Base-by-base conservation (phyloP, 75 land plant genomes). In the Pinus taeda region DNA sequence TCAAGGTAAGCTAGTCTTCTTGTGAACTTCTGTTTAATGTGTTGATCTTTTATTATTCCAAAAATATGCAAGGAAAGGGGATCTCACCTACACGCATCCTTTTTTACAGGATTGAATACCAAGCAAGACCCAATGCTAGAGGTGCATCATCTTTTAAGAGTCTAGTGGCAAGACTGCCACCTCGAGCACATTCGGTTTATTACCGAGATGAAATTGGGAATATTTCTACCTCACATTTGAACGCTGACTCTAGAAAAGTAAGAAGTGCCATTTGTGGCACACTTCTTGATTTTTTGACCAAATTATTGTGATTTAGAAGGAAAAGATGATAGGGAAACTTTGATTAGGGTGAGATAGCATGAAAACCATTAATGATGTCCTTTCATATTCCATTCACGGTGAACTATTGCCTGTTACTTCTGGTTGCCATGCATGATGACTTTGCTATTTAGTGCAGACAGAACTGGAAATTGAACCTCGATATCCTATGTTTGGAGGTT, bases 141-240 rank as follows among this genome's bases (percentile, higher is more conserved):
- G 98, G 98, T 56, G 85, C 81, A 56, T 81, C 99, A 76, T 88
- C 98, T 45, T 85, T 97, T 74, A 92, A 83, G 22, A 59, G 79
- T 71, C 90, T 97, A 70, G 67, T 85, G 74, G 98, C 93, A 17
- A 86, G 81, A 75, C 82, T 97, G 76, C 99, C 99, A 7, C 94
- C 96, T 71, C 81, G 94, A 66, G 94, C 98, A 60, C 96, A 93
- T 86, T 95, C 99, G 39, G 87, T 95, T 57, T 97, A 95, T 75
- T 97, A 91, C 55, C 88, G 99, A 70, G 99, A 97, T 90, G 94
- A 91, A 59, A 97, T 97, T 83, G 99, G 99, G 36, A 97, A 97
- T 79, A 90, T 97, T 57, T 97, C 99, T 29, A 95, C 99, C 15
- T 97, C 99, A 39, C 84, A 97, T 78, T 63, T 97, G 74, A 80